These are phyloP conservation scores for Mycena vulgaris DNA, from an alignment of 768 basidiomycete genomes.

Conservation along the genomic window DNA sequence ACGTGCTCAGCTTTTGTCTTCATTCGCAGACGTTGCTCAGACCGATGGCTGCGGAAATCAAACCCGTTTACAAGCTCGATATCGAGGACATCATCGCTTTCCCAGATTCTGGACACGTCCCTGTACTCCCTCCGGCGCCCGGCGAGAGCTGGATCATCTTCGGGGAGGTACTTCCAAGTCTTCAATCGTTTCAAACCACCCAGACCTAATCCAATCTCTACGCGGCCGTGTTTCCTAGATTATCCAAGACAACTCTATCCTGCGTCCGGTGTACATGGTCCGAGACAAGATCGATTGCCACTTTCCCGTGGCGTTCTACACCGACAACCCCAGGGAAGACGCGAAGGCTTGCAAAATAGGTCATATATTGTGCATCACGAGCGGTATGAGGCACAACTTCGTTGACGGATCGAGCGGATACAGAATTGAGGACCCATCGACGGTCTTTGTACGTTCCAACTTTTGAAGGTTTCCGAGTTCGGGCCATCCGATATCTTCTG, in stretches of 20 bases:
- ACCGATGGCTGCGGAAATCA: slow-evolving; percentile 15
- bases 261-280: slow-evolving; percentile 35
- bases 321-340: slow-evolving; percentile 37
- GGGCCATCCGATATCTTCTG: no score
- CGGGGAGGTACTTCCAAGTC: slow-evolving; percentile 33
- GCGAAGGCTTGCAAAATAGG: slow-evolving; percentile 38
- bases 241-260: slow-evolving; percentile 26
- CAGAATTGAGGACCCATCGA: slow-evolving; percentile 41
- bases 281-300: slow-evolving; percentile 34
- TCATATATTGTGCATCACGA: slow-evolving; percentile 39
- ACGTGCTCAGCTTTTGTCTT: no score
- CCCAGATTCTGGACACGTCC: slow-evolving; percentile 42
- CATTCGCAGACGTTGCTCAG: no score
- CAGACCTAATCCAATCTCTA: neutral
- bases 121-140: slow-evolving; percentile 35
- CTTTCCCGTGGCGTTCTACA: slow-evolving; percentile 42
- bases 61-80: slow-evolving; percentile 38
- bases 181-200: neutral
- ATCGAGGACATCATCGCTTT: slow-evolving; percentile 44
- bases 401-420: slow-evolving; percentile 41
- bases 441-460: slow-evolving; percentile 14
- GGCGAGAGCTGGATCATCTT: slow-evolving; percentile 45
- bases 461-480: neutral
- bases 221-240: slow-evolving; percentile 26
- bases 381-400: slow-evolving; percentile 38